phyloP scores from a whole-genome alignment of 1,284 basidiomycete genomes.

The Chalciporus sp. region DNA sequence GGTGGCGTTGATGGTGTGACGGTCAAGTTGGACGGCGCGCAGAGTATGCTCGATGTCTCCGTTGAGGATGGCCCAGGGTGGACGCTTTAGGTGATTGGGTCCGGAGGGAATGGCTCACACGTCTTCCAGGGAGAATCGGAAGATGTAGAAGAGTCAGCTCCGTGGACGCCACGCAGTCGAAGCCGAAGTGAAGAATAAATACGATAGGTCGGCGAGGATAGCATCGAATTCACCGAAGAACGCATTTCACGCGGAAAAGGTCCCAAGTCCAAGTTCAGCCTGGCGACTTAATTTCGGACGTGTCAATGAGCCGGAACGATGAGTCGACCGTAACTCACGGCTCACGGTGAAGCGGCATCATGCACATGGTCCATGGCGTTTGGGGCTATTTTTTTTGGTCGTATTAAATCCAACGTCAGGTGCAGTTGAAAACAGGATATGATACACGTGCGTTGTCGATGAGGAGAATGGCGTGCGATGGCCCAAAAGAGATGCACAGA shows the following conservation, averaged over 20 bases:
- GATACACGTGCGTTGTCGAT: conserved; percentile 4
- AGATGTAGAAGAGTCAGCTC: background rate
- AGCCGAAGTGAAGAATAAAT: too few species aligned
- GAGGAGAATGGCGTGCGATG: conserved; percentile 18
- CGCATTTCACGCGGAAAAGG: background rate
- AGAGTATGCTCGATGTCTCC: background rate
- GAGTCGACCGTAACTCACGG: background rate
- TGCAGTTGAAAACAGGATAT: conserved; percentile 4
- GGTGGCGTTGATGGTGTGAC: too few species aligned
- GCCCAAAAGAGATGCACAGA: background rate
- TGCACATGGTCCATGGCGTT: background rate
- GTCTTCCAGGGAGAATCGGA: conserved; percentile 8
- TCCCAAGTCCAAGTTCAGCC: background rate
- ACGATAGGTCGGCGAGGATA: background rate
- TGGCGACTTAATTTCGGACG: background rate
- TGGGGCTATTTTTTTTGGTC: background rate
- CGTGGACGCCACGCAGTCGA: background rate
- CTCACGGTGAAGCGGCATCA: background rate
- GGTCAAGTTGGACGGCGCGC: too few species aligned
- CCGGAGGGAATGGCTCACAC: background rate
- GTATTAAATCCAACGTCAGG: background rate
- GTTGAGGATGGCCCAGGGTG: background rate
- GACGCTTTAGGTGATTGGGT: background rate
- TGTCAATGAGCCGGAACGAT: background rate
- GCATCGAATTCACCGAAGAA: background rate